These are phyloP conservation scores for Fomes fomentarius DNA, from an alignment of 1,284 basidiomycete species.

Conservation along the genomic window DNA sequence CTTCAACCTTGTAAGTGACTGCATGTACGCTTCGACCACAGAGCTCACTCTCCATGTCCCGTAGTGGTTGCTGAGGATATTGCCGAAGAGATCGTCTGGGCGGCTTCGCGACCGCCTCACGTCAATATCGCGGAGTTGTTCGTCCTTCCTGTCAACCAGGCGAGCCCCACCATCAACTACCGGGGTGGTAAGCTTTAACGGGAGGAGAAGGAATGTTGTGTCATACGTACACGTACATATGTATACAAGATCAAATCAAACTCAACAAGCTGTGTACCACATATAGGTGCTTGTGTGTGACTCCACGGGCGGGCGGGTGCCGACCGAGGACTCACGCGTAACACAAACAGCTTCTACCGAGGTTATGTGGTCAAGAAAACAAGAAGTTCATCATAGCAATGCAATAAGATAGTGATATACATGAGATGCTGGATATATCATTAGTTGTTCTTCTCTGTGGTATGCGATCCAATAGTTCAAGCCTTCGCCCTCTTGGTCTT, in stretches of 20 bases:
- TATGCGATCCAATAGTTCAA: constrained; percentile 23
- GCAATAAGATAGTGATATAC: constrained; percentile 24
- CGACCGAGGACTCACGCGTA: neutral
- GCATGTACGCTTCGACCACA: neutral
- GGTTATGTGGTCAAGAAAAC: constrained; percentile 15
- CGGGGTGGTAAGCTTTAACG: constrained; percentile 40
- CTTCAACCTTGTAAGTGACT: constrained; percentile 69
- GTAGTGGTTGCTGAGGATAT: constrained; percentile 82
- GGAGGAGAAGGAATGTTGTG: too few relatives aligned
- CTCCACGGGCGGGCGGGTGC: neutral
- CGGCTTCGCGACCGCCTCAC: constrained; percentile 84
- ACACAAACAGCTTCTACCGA: constrained; percentile 6
- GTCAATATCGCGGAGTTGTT: constrained; percentile 85
- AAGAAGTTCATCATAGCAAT: constrained; percentile 16
- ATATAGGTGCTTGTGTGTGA: neutral
- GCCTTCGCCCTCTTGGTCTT: constrained; percentile 46
- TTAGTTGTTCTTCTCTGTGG: neutral
- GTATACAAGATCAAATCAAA: neutral
- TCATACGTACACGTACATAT: neutral
- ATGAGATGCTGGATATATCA: constrained; percentile 21
- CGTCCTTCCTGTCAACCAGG: constrained; percentile 84
- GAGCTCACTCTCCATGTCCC: neutral
- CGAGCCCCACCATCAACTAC: constrained; percentile 66
- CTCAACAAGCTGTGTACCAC: constrained; percentile 18
- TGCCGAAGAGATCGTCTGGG: constrained; percentile 98